Percentiles rank a stretch among this genome's conserved stretches.
phyloP scores from a whole-genome alignment of 2,329 filamentous ascomycete genomes.

The Fusarium marasasianum region DNA sequence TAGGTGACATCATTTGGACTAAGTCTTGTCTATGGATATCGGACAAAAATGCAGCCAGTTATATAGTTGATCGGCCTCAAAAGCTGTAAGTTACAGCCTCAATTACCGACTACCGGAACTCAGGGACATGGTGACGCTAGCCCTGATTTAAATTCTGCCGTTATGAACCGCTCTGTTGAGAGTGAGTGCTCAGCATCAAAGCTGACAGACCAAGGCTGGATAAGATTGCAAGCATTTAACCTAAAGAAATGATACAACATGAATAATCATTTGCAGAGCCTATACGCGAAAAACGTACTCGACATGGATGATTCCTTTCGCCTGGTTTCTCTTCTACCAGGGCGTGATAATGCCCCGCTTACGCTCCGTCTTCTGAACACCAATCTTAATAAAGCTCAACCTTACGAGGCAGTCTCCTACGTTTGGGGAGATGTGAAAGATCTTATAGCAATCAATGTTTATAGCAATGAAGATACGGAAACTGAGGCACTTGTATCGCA shows the following conservation, averaged over 20 bases:
- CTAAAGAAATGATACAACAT: not conserved
- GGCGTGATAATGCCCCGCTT: not conserved
- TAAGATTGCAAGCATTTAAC: rapidly evolving
- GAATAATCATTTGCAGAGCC: not conserved
- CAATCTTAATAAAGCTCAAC: not conserved
- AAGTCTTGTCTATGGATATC: not conserved
- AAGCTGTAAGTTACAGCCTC: too few species aligned
- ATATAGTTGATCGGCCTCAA: too few species aligned
- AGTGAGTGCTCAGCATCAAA: not conserved
- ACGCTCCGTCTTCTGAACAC: not conserved
- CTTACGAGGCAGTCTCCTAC: not conserved
- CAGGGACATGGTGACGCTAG: not conserved
- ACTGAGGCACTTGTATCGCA: not conserved
- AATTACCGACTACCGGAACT: too few species aligned
- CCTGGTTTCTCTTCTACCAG: not conserved
- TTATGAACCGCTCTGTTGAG: not conserved
- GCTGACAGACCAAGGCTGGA: not conserved
- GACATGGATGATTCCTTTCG: not conserved
- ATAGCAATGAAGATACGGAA: rapidly evolving
- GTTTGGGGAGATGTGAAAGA: not conserved
- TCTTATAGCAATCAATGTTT: not conserved
- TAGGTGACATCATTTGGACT: not conserved
- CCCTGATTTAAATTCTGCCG: not conserved
- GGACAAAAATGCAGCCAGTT: too few species aligned
- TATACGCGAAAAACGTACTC: not conserved